These are phyloP conservation scores for Cladorrhinum samala DNA, from an alignment of 495 filamentous ascomycete species.

Conservation along the genomic window DNA sequence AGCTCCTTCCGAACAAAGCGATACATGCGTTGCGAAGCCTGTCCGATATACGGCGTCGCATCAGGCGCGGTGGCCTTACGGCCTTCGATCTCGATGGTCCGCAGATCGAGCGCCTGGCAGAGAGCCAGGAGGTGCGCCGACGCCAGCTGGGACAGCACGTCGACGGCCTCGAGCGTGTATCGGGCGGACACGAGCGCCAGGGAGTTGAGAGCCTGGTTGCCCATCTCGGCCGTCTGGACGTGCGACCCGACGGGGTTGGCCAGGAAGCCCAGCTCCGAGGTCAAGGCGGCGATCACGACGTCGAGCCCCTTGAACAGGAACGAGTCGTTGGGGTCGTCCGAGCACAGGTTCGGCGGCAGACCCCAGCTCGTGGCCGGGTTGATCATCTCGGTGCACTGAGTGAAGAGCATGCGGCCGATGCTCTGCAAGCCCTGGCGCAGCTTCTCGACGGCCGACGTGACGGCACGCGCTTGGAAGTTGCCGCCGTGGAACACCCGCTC, in stretches of 20 bases:
- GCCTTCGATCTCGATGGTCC: conserved; percentile 16
- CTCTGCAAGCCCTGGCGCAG: conserved; percentile 46
- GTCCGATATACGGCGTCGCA: conserved; percentile 1
- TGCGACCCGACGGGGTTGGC: conserved; percentile 52
- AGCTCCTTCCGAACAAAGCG: conserved; percentile 3
- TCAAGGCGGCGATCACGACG: conserved; percentile 57
- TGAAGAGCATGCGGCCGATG: conserved; percentile 53
- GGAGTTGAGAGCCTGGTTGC: conserved; percentile 56
- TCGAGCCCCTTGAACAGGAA: conserved; percentile 59
- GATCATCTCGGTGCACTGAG: conserved; percentile 54
- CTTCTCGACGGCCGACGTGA: conserved; percentile 62
- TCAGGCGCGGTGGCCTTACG: neutral
- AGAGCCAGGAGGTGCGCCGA: conserved; percentile 44
- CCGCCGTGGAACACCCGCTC: conserved; percentile 48
- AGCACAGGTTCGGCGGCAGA: conserved; percentile 52
- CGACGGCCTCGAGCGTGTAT: conserved; percentile 49
- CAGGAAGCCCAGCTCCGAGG: conserved; percentile 51
- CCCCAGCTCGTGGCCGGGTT: conserved; percentile 51
- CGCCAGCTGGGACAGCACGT: conserved; percentile 48
- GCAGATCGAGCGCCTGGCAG: conserved; percentile 46
- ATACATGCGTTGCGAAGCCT: conserved; percentile 5
- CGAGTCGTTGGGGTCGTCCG: conserved; percentile 51
- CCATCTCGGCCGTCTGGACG: conserved; percentile 55
- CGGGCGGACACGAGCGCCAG: conserved; percentile 53
- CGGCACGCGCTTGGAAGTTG: conserved; percentile 56